Percentiles rank a stretch among this genome's conserved stretches.
These are phyloP conservation scores for Taphrina populina DNA, from an alignment of 1,139 yeast genomes.

Conservation along the genomic window DNA sequence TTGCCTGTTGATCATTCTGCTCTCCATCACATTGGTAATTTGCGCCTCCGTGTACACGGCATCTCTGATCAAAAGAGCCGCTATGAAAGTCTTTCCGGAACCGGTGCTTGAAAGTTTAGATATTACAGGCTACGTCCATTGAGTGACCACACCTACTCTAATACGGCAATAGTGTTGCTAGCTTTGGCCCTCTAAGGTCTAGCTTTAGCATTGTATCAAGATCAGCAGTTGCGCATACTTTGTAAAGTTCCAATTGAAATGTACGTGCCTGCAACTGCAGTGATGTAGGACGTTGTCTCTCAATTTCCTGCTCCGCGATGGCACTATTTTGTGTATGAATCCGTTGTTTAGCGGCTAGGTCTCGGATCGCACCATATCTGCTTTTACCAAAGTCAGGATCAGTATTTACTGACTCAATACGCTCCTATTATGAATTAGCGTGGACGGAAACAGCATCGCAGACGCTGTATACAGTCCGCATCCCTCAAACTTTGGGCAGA, in stretches of 20 bases:
- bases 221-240: not conserved
- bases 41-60: conserved; percentile 15
- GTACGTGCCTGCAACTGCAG: conserved; percentile 21
- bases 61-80: conserved; percentile 32
- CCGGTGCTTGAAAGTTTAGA: conserved; percentile 24
- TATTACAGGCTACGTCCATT: too few species aligned
- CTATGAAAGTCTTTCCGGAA: conserved; percentile 37
- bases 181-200: conserved; percentile 12
- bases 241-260: conserved; percentile 35
- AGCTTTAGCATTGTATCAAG: not conserved
- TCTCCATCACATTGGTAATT: too few species aligned
- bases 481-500: too few species aligned
- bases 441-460: too few species aligned
- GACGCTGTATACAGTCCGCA: too few species aligned
- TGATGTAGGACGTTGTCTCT: not conserved
- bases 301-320: not conserved
- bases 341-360: conserved; percentile 7
- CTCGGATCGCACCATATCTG: conserved; percentile 44
- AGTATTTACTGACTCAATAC: too few species aligned
- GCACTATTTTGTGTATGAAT: conserved; percentile 1
- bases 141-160: conserved; percentile 31
- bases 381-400: conserved; percentile 40
- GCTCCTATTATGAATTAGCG: too few species aligned
- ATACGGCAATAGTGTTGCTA: conserved; percentile 35
- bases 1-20: too few species aligned